These are phyloP conservation scores for Coemansia sp. DNA, from an alignment of 192 early-diverging fungal genomes.

Conservation along the genomic window DNA sequence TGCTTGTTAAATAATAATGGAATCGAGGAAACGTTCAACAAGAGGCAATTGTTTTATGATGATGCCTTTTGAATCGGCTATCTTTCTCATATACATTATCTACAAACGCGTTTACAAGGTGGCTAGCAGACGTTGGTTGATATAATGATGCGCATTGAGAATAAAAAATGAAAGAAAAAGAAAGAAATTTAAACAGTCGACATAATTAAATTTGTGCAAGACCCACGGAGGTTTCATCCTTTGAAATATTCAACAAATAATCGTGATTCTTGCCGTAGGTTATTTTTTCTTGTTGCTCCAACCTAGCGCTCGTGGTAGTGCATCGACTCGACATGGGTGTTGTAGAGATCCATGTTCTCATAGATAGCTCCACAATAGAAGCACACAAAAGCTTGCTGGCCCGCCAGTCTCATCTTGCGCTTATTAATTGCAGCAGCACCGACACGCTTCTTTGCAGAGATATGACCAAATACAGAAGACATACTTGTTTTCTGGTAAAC, in stretches of 20 bases:
- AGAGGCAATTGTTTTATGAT: too few relatives aligned
- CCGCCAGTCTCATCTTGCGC: constrained; percentile 22
- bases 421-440: constrained; percentile 4
- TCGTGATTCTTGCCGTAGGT: too few relatives aligned
- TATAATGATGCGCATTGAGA: too few relatives aligned
- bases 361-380: constrained; percentile 50
- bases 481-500: too few relatives aligned
- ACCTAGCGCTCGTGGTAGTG: constrained; percentile 47
- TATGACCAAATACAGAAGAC: not conserved
- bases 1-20: constrained; percentile 9
- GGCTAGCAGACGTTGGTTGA: too few relatives aligned
- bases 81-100: too few relatives aligned
- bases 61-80: too few relatives aligned
- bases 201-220: not conserved
- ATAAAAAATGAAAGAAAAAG: not conserved
- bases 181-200: not conserved
- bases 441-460: not conserved
- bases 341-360: constrained; percentile 39
- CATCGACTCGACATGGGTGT: constrained; percentile 40
- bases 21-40: too few relatives aligned
- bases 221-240: too few relatives aligned
- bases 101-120: too few relatives aligned
- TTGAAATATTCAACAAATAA: too few relatives aligned
- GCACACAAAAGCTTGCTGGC: constrained; percentile 45
- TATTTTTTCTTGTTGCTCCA: too few relatives aligned